Percentiles rank a stretch among this genome's conserved stretches.
Evolutionary conservation across 441 rosid species (phyloP).

Genomic region (Breynia disticha): DNA sequence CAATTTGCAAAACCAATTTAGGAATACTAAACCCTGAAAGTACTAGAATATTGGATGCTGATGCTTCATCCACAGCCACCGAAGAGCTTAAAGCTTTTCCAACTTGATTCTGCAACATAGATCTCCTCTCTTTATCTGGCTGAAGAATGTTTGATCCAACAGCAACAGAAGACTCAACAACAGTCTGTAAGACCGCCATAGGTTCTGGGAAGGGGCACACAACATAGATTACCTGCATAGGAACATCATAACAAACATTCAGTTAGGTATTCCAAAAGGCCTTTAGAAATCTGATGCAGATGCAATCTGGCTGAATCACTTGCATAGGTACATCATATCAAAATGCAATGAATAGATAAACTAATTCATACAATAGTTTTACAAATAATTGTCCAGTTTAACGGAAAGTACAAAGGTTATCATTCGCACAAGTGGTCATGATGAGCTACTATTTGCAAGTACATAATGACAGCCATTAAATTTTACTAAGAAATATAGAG

Average conservation of each 20-base stretch:
- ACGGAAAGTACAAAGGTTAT: no score
- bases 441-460: no score
- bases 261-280: not conserved
- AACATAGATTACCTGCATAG: constrained; percentile 79
- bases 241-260: constrained; percentile 8
- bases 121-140: constrained; percentile 70
- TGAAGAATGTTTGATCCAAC: constrained; percentile 66
- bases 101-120: constrained; percentile 63
- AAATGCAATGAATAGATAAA: no score
- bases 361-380: no score
- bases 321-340: not conserved
- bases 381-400: no score
- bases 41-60: constrained; percentile 65
- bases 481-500: no score
- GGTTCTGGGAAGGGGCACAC: constrained; percentile 99
- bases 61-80: constrained; percentile 87
- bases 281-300: not conserved
- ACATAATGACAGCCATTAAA: no score
- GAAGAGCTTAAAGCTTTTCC: constrained; percentile 83
- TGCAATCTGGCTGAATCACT: not conserved
- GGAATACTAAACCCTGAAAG: constrained; percentile 90
- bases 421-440: no score
- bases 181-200: constrained; percentile 72
- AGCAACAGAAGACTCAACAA: constrained; percentile 83
- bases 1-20: constrained; percentile 80